phyloP scores from a whole-genome alignment of 176 grass and related monocot species.

The Bromus sterilis region DNA sequence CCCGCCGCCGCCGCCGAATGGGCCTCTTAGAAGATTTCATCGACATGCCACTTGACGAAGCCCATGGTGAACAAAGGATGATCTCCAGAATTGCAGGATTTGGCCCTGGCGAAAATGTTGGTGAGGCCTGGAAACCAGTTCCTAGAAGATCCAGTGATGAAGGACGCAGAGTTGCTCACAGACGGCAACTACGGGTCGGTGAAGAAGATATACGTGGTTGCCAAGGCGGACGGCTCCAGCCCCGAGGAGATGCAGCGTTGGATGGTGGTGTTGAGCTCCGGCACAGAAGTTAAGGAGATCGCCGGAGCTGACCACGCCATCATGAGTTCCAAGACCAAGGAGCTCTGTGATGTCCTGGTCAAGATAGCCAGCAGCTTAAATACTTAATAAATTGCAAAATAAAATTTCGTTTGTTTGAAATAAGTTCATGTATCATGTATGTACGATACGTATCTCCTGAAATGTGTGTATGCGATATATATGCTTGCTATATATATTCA shows the following conservation, averaged over 20 bases:
- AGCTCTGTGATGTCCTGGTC: constrained; percentile 23
- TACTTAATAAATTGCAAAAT: background rate
- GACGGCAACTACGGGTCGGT: constrained; percentile 20
- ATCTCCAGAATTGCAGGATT: no score
- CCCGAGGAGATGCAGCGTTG: constrained; percentile 36
- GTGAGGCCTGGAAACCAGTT: constrained; percentile 36
- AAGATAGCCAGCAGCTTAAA: background rate
- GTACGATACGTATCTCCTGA: background rate
- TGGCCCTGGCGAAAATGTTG: constrained; percentile 28
- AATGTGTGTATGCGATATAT: no score
- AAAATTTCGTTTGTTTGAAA: no score
- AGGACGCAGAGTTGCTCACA: constrained; percentile 5
- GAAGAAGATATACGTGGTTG: constrained; percentile 24
- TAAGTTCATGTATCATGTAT: background rate
- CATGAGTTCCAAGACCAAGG: constrained; percentile 29
- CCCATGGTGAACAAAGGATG: no score
- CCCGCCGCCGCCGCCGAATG: no score
- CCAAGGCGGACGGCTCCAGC: constrained; percentile 33
- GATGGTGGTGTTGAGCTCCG: constrained; percentile 28
- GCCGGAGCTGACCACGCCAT: constrained; percentile 29
- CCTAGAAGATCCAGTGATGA: constrained; percentile 15
- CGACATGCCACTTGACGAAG: no score
- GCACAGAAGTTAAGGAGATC: constrained; percentile 19
- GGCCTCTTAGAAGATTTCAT: no score
- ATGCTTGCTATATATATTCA: no score